These are phyloP conservation scores for Penicillium goetzii DNA, from an alignment of 495 filamentous ascomycete genomes.

Conservation along the genomic window DNA sequence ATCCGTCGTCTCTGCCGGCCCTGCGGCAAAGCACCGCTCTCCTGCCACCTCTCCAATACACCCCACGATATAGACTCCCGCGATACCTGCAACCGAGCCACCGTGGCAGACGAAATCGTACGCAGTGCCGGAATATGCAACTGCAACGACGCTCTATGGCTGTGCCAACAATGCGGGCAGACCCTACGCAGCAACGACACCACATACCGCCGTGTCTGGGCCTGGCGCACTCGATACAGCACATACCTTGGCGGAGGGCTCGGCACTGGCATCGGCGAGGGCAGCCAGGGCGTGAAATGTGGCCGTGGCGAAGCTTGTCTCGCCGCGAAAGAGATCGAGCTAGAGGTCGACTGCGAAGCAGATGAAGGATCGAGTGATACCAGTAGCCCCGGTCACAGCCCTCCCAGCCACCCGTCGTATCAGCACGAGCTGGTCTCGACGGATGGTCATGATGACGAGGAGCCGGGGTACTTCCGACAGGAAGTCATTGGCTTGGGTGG, in stretches of 20 bases:
- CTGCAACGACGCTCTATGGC: constrained; percentile 71
- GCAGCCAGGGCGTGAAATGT: constrained; percentile 83
- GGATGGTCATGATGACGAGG: constrained; percentile 46
- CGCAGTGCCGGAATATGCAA: constrained; percentile 62
- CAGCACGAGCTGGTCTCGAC: constrained; percentile 23
- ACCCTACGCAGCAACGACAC: constrained; percentile 68
- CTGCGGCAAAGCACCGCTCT: constrained; percentile 69
- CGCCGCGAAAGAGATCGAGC: constrained; percentile 70
- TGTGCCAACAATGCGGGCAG: constrained; percentile 79
- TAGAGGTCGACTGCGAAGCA: constrained; percentile 79
- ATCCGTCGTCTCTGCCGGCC: constrained; percentile 77
- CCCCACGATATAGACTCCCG: constrained; percentile 6
- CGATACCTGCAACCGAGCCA: background rate
- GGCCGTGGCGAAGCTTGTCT: constrained; percentile 72
- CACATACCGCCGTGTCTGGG: constrained; percentile 81
- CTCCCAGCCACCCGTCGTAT: constrained; percentile 18
- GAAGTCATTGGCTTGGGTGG: constrained; percentile 90
- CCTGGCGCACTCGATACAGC: constrained; percentile 84
- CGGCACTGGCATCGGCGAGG: constrained; percentile 86
- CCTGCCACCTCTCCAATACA: constrained; percentile 31
- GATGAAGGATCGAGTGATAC: constrained; percentile 50
- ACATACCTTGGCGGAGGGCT: constrained; percentile 73
- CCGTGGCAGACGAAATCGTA: constrained; percentile 47
- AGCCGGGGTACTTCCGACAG: constrained; percentile 74
- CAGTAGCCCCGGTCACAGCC: constrained; percentile 26